Evolutionary conservation across 192 early-diverging fungal genomes (phyloP), one percentile per base, ranked within the genome.

Genomic region (Phlyctochytrium bullatum): DNA sequence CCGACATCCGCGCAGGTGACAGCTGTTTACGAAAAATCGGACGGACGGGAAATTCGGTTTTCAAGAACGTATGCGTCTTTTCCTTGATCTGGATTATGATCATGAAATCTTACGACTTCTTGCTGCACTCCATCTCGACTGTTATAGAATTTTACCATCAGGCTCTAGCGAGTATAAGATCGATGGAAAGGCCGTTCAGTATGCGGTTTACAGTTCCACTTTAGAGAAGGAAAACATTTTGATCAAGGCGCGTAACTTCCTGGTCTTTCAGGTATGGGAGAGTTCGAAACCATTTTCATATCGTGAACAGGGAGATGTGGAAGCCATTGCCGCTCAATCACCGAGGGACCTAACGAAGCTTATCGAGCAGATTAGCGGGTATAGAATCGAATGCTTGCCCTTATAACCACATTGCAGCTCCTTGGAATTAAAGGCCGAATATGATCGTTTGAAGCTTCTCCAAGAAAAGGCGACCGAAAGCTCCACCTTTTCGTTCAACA

Each of bases 201-300:
- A 86, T 76, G 73, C 79, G 2, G 74, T 82, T n/a, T 99, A 99
- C 80, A 90, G 88, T 69, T 69, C 77, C 27, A 67, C 78, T 0
- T 78, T 99, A 25, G 93, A 95, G 71, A 69, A 83, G 50, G 87
- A 96, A 76, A 93, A 95, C 63, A 97, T 99, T 59, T 78, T 98
- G 20, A 89, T 97, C 64, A 96, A 93, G 68, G 95, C 96, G 0
- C 83, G 89, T 35, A 99, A 99, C 77, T 99, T 99, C 81, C 81
- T 99, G 53, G 97, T 99, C 1, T 98, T 99, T 71, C 95, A 98
- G 75, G 69, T 77, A 50, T n/a, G 62, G 32, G 4, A 32, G 23
- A 24, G 25, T 59, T n/a, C 2, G 17, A 2, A 62, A 16, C 54
- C 36, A 47, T 36, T 57, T 57, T 27, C 53, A 10, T 34, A 31